Percentiles rank a stretch among this genome's conserved stretches.
Conservation (phyloP, 495 filamentous ascomycete species). For the Penicillium longicatenatum region DNA sequence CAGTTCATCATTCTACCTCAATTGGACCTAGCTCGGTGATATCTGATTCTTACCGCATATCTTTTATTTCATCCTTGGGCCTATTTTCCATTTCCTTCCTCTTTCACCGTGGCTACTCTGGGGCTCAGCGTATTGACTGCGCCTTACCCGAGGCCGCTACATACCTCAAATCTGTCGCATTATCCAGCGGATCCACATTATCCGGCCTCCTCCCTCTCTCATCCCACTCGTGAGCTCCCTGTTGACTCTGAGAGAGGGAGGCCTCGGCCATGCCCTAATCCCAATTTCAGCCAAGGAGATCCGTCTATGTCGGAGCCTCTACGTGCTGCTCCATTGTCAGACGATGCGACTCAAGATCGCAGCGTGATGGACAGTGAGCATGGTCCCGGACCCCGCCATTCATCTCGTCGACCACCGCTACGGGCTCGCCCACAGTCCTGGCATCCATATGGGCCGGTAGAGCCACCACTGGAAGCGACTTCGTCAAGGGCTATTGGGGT, state of each 20-base stretch:
- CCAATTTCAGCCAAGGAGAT: slow-evolving; percentile 30
- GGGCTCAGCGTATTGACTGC: slow-evolving; percentile 42
- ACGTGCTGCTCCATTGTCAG: slow-evolving; percentile 34
- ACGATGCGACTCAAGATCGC: slow-evolving; percentile 33
- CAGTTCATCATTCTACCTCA: neutral
- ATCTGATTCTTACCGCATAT: neutral
- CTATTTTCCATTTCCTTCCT: slow-evolving; percentile 6
- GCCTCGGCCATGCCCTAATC: slow-evolving; percentile 48
- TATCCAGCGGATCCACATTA: slow-evolving; percentile 33
- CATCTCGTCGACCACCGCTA: slow-evolving; percentile 29
- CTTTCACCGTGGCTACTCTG: slow-evolving; percentile 47
- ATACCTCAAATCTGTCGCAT: slow-evolving; percentile 37
- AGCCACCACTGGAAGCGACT: slow-evolving; percentile 38
- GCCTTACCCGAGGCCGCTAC: slow-evolving; percentile 28
- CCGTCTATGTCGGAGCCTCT: slow-evolving; percentile 54
- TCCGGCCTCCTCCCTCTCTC: slow-evolving; percentile 44
- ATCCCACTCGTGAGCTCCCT: slow-evolving; percentile 36
- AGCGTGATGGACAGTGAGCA: slow-evolving; percentile 32
- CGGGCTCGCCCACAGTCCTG: slow-evolving; percentile 40
- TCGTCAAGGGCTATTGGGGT: slow-evolving; percentile 52
- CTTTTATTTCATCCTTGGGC: neutral
- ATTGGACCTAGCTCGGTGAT: neutral
- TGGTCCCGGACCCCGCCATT: slow-evolving; percentile 23
- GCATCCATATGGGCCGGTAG: slow-evolving; percentile 42
- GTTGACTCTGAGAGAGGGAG: slow-evolving; percentile 43